Evolutionary conservation across 2,329 filamentous ascomycete genomes (phyloP), one percentile per base, ranked within the genome.

Genomic region (Aspergillus versicolor): DNA sequence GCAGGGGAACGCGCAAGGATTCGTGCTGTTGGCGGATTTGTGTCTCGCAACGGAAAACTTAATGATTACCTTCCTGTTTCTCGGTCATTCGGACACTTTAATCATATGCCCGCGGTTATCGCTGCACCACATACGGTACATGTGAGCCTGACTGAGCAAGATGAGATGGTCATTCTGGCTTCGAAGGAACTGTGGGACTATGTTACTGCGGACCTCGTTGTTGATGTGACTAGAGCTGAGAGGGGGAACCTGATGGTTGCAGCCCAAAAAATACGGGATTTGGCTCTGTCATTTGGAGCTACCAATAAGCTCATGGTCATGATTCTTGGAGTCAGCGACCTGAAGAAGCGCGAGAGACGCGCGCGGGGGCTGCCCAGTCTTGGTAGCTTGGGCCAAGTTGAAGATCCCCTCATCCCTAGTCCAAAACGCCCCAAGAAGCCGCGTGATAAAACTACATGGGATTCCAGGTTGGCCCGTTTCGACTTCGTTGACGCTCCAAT

Each of bases 251-350:
- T 97, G 44, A 99, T 99, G 94, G 85, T 91, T 54, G 94, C 93
- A 15, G 89, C 94, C 4, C 93, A 97, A 72, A 96, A 96, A 76
- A 83, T 99, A 32, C 87, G 94, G 57, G 94, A 99, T 77, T 81
- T 97, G 54, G 94, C 94, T 42, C 96, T 99, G 70, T 91, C 93
- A 1, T 97, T 97, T 72, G 94, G 94, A 52, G 91, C 93, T 12
- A 92, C 88, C 1, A 89, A 88, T 69, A 99, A 99, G 77, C 90
- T 97, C 62, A 97, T 97, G 92, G 91, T 99, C 44, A 97, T 97
- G 93, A 91, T 99, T 80, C 87, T 99, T 54, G 93, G 92, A 54
- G 89, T 99, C 38, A 88, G 89, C 54, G 92, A 97, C 69, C 79
- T 99, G 53, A 93, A 96, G 76, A 90, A 90, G 70, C 86, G 91